phyloP scores from a whole-genome alignment of 169 alveolate genomes.

The Plasmodium relictum region DNA sequence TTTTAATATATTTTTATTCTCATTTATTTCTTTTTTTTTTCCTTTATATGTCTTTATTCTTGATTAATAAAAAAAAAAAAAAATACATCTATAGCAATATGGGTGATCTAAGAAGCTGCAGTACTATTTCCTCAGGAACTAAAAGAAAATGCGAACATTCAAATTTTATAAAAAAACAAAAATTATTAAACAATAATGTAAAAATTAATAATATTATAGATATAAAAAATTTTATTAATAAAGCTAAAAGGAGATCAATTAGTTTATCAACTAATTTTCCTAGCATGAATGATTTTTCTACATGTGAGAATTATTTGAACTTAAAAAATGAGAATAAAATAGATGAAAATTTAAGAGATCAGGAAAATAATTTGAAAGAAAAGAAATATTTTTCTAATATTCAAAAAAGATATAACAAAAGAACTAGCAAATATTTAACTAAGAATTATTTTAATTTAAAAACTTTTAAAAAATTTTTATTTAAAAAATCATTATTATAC shows the following conservation, averaged over 20 bases:
- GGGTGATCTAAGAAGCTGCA: constrained; percentile 41
- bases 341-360: neutral
- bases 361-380: neutral
- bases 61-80: no score
- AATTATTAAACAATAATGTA: neutral
- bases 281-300: constrained; percentile 29
- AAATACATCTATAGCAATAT: neutral
- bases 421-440: neutral
- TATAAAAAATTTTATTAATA: constrained; percentile 4
- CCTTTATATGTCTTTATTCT: no score
- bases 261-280: constrained; percentile 35
- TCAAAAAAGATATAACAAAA: neutral
- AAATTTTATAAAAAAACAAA: neutral
- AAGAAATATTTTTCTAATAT: neutral
- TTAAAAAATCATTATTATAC: constrained; percentile 28
- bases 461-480: constrained; percentile 15
- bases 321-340: neutral
- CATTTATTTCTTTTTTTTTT: no score
- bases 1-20: no score
- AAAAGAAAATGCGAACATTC: constrained; percentile 33
- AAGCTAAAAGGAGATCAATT: constrained; percentile 39
- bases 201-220: neutral
- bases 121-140: constrained; percentile 29
- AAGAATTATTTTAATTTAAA: constrained; percentile 6
- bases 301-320: constrained; percentile 11